These are phyloP conservation scores for Sarocladium kiliense DNA, from an alignment of 2,329 filamentous ascomycete species.

Conservation along the genomic window DNA sequence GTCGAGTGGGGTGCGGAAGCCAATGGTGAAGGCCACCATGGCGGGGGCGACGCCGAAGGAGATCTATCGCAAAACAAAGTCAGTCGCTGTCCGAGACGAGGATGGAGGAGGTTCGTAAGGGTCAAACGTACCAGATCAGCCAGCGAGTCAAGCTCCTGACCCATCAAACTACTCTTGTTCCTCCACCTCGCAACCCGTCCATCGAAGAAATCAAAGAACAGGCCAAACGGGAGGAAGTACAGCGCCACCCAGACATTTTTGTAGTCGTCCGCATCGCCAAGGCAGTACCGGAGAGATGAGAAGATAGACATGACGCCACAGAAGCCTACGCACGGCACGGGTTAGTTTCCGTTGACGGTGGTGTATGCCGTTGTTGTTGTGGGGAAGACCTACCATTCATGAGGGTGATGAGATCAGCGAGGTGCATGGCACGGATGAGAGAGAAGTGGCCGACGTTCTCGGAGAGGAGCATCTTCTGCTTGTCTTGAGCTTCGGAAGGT, in stretches of 20 bases:
- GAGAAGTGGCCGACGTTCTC: conserved; percentile 70
- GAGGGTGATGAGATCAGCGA: conserved; percentile 80
- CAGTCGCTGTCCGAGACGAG: background rate
- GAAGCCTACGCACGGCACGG: conserved; percentile 47
- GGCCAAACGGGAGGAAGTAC: conserved; percentile 80
- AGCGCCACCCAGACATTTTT: conserved; percentile 77
- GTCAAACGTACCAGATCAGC: conserved; percentile 72
- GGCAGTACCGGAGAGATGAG: conserved; percentile 88
- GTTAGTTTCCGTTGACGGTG: background rate
- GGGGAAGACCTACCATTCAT: conserved; percentile 56
- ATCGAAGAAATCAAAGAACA: conserved; percentile 98
- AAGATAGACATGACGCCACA: conserved; percentile 95
- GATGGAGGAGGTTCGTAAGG: background rate
- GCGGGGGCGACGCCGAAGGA: conserved; percentile 93
- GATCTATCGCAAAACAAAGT: conserved; percentile 52
- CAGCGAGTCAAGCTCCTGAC: conserved; percentile 92
- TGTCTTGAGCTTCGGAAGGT: conserved; percentile 53
- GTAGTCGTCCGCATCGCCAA: conserved; percentile 61
- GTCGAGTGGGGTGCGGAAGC: conserved; percentile 78
- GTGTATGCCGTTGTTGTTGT: too few relatives aligned
- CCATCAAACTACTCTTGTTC: conserved; percentile 96
- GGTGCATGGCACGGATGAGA: conserved; percentile 63
- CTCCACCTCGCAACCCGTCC: conserved; percentile 95
- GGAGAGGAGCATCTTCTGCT: conserved; percentile 69
- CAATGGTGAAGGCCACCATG: conserved; percentile 80